A percentile compares a stretch with the other conserved stretches of the same genome.
Conservation (phyloP, 257 asterid species). For the Salvia hispanica region DNA sequence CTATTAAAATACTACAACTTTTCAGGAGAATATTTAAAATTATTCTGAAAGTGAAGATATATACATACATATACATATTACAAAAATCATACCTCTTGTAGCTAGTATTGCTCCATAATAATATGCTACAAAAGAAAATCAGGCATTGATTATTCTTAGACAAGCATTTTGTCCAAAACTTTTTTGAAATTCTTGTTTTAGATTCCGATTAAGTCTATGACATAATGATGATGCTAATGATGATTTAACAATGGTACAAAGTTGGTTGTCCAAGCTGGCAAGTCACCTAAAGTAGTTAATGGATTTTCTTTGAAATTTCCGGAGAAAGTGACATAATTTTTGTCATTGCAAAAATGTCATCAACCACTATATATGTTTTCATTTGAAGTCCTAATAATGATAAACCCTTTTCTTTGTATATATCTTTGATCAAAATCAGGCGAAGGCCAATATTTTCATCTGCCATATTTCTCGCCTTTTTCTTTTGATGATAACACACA, state of each 20-base stretch:
- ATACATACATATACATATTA: neutral
- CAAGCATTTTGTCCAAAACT: conserved; percentile 19
- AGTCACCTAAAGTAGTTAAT: conserved; percentile 32
- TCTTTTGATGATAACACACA: neutral
- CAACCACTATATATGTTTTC: conserved; percentile 45
- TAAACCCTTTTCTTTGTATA: conserved; percentile 5
- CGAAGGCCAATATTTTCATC: conserved; percentile 5
- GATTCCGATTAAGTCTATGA: conserved; percentile 27
- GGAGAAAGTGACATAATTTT: conserved; percentile 40
- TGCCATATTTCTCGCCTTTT: neutral
- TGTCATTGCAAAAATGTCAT: conserved; percentile 40
- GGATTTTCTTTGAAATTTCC: conserved; percentile 26
- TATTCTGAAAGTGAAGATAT: too few species aligned
- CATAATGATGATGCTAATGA: conserved; percentile 44
- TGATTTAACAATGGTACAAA: conserved; percentile 32
- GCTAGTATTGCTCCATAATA: neutral
- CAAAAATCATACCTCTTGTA: conserved; percentile 6
- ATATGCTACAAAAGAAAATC: neutral
- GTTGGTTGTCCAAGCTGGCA: conserved; percentile 50
- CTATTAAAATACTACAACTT: too few species aligned
- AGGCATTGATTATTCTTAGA: conserved; percentile 18
- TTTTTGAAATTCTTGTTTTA: neutral
- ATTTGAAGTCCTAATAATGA: conserved; percentile 31
- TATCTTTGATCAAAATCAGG: neutral
- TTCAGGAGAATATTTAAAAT: too few species aligned